These are phyloP conservation scores for Aspergillus spinulosporus DNA, from an alignment of 2,329 filamentous ascomycete genomes.

Conservation along the genomic window DNA sequence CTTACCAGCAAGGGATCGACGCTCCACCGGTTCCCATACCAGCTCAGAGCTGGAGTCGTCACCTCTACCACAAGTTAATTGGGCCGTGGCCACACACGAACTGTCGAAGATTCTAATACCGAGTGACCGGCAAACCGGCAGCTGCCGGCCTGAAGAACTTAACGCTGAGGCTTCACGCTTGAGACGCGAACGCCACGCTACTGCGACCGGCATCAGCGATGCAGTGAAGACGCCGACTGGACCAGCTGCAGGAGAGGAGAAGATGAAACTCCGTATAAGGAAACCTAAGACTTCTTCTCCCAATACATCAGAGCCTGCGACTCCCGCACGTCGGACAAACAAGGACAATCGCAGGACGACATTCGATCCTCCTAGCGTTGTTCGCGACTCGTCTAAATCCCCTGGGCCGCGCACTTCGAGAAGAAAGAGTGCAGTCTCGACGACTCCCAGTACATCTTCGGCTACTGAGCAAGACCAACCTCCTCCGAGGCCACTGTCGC, in stretches of 20 bases:
- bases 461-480: conserved; percentile 10
- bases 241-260: conserved; percentile 38
- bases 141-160: conserved; percentile 76
- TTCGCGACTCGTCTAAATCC: conserved; percentile 39
- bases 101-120: conserved; percentile 82
- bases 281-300: conserved; percentile 53
- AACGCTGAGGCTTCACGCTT: conserved; percentile 65
- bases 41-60: conserved; percentile 53
- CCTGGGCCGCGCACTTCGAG: conserved; percentile 27
- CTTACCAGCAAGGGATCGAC: conserved; percentile 61
- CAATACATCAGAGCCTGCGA: conserved; percentile 55
- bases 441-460: conserved; percentile 4
- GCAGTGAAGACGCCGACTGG: conserved; percentile 23
- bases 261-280: conserved; percentile 73
- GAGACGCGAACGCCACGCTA: conserved; percentile 64
- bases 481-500: conserved; percentile 17
- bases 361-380: conserved; percentile 54
- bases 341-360: conserved; percentile 61
- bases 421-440: conserved; percentile 31
- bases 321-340: conserved; percentile 53
- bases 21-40: conserved; percentile 34
- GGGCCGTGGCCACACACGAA: conserved; percentile 81
- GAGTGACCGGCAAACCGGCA: conserved; percentile 69
- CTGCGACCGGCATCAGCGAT: conserved; percentile 38
- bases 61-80: conserved; percentile 75